Percentiles rank a stretch among this genome's conserved stretches.
Evolutionary conservation across 2,329 filamentous ascomycete genomes (phyloP).

Genomic region (Colletotrichum lindemuthianum): DNA sequence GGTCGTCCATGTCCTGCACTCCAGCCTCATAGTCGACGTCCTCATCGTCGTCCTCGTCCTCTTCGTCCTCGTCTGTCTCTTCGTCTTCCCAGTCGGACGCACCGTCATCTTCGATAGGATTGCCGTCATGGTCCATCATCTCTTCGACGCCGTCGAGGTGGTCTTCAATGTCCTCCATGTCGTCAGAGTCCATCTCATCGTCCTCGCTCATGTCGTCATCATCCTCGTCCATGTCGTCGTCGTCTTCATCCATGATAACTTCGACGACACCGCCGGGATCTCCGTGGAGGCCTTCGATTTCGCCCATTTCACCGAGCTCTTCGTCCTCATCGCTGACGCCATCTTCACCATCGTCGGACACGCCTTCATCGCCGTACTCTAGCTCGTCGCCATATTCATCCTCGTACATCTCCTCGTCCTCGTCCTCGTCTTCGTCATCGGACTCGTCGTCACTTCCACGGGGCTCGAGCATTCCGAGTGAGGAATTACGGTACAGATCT

Average conservation of each 20-base stretch:
- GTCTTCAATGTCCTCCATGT: slow-evolving; percentile 64
- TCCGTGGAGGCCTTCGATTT: slow-evolving; percentile 79
- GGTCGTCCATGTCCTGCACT: slow-evolving; percentile 63
- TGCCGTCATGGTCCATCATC: slow-evolving; percentile 72
- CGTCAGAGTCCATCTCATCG: slow-evolving; percentile 60
- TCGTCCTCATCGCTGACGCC: slow-evolving; percentile 92
- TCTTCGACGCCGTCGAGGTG: slow-evolving; percentile 56
- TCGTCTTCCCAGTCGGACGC: slow-evolving; percentile 71
- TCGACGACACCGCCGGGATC: slow-evolving; percentile 69
- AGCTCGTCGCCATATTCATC: slow-evolving; percentile 93
- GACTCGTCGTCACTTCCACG: slow-evolving; percentile 84
- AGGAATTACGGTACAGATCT: slow-evolving; percentile 95
- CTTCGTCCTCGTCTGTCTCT: slow-evolving; percentile 66
- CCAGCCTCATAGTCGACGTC: slow-evolving; percentile 66
- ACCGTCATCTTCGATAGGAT: slow-evolving; percentile 68
- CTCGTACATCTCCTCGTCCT: slow-evolving; percentile 92
- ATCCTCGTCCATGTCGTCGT: slow-evolving; percentile 72
- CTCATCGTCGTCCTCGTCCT: slow-evolving; percentile 59
- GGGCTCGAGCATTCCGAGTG: slow-evolving; percentile 92
- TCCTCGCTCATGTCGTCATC: slow-evolving; percentile 66
- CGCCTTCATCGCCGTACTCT: slow-evolving; percentile 86
- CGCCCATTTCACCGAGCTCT: slow-evolving; percentile 82
- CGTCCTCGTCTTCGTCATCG: slow-evolving; percentile 76
- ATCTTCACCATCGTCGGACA: slow-evolving; percentile 81
- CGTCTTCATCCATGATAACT: slow-evolving; percentile 81